Evolutionary conservation across 352 stramenopile genomes (phyloP).

Genomic region (Globisporangium lucens): DNA sequence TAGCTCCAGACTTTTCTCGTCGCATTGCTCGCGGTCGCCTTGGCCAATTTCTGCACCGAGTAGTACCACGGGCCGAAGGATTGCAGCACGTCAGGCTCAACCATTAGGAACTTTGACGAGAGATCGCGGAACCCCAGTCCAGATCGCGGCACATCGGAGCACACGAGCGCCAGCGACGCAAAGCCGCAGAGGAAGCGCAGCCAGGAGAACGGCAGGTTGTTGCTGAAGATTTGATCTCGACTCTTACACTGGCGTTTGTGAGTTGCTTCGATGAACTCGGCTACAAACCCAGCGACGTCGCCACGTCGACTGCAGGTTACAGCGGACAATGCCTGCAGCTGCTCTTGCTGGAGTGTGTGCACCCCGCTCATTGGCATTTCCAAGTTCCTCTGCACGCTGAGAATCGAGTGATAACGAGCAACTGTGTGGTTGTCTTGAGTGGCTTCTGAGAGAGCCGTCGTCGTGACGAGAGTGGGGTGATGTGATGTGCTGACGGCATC

Average conservation of each 20-base stretch:
- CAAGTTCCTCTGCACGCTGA: too few species aligned
- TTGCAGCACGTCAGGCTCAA: not conserved
- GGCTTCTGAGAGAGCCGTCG: too few species aligned
- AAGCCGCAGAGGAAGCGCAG: not conserved
- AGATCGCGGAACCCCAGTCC: not conserved
- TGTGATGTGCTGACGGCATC: too few species aligned
- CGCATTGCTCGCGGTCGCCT: not conserved
- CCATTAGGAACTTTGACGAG: not conserved
- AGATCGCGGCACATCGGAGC: not conserved
- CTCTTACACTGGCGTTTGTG: not conserved
- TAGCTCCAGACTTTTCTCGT: slow-evolving; percentile 1
- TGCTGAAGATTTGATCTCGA: not conserved
- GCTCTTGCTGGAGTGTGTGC: too few species aligned
- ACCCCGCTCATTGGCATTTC: too few species aligned
- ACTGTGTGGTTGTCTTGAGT: too few species aligned
- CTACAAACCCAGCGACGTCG: not conserved
- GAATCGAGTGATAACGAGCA: too few species aligned
- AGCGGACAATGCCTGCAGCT: too few species aligned
- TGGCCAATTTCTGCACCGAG: not conserved
- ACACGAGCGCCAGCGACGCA: not conserved
- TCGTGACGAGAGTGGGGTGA: too few species aligned
- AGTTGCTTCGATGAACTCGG: not conserved
- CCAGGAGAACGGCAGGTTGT: not conserved
- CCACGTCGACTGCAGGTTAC: not conserved
- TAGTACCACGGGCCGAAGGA: not conserved